These are phyloP conservation scores for Entophlyctis helioformis DNA, from an alignment of 192 early-diverging fungal species.

Conservation along the genomic window DNA sequence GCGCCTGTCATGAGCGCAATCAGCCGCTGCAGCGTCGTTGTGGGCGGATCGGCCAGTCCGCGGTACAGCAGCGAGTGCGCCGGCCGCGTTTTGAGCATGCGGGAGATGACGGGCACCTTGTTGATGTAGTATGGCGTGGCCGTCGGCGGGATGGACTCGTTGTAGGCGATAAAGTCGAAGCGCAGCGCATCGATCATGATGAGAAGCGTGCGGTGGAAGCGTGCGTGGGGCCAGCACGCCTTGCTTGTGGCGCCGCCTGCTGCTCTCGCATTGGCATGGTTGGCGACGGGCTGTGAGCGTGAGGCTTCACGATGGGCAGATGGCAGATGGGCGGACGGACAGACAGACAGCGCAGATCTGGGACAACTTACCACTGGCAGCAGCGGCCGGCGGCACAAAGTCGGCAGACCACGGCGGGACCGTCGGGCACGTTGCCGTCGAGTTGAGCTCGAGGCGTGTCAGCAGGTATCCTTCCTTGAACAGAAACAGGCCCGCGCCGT, in stretches of 20 bases:
- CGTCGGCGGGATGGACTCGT: slow-evolving; percentile 5
- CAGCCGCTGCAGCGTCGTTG: slow-evolving; percentile 49
- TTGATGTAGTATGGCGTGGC: slow-evolving; percentile 17
- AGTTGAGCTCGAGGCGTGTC: slow-evolving; percentile 28
- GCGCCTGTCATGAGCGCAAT: slow-evolving; percentile 49
- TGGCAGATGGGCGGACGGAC: not conserved
- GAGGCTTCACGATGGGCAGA: not conserved
- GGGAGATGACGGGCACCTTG: slow-evolving; percentile 27
- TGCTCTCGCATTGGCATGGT: not conserved
- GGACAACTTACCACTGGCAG: no score
- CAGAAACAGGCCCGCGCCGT: slow-evolving; percentile 8
- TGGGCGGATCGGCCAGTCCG: slow-evolving; percentile 44
- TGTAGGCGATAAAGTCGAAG: slow-evolving; percentile 32
- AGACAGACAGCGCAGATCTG: not conserved
- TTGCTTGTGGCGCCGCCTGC: not conserved
- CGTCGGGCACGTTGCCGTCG: no score
- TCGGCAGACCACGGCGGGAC: no score
- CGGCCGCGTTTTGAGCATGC: slow-evolving; percentile 10
- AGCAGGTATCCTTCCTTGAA: slow-evolving; percentile 21
- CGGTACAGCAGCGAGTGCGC: slow-evolving; percentile 22
- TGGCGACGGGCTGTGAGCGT: not conserved
- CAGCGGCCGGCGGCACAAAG: no score
- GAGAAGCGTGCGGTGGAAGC: slow-evolving; percentile 25
- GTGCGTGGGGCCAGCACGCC: slow-evolving; percentile 10
- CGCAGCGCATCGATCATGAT: slow-evolving; percentile 43